These are phyloP conservation scores for Onygenales sp. DNA, from an alignment of 2,329 filamentous ascomycete species.

Conservation along the genomic window DNA sequence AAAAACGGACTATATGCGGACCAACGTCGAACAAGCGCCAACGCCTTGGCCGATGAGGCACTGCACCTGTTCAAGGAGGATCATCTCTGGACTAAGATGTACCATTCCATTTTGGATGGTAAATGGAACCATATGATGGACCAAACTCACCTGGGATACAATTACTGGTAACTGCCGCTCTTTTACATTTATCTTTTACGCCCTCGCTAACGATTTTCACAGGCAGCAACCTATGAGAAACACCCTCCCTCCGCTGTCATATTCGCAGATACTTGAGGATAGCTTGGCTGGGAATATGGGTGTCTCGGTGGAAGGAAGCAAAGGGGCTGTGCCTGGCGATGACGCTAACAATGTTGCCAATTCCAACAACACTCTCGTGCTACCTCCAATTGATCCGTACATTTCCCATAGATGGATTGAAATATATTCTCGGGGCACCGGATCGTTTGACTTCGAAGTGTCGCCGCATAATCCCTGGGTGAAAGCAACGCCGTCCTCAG, in stretches of 20 bases:
- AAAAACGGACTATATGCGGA: conserved; percentile 47
- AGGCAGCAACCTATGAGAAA: conserved; percentile 69
- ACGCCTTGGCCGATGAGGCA: conserved; percentile 44
- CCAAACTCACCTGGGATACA: conserved; percentile 43
- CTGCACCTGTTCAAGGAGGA: conserved; percentile 49
- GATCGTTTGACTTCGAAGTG: conserved; percentile 45
- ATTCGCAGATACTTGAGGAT: conserved; percentile 48
- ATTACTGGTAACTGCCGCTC: conserved; percentile 30
- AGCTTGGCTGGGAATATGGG: conserved; percentile 55
- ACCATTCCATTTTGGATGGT: conserved; percentile 49
- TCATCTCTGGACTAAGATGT: conserved; percentile 45
- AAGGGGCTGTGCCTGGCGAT: conserved; percentile 59
- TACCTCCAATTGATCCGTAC: conserved; percentile 51
- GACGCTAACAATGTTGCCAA: conserved; percentile 47
- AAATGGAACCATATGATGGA: conserved; percentile 57
- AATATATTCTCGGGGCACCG: conserved; percentile 50
- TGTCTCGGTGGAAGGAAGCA: conserved; percentile 54
- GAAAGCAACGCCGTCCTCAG: conserved; percentile 40
- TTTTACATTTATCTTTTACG: conserved; percentile 20
- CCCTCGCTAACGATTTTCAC: conserved; percentile 29
- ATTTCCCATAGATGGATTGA: conserved; percentile 54
- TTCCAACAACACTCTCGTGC: conserved; percentile 44
- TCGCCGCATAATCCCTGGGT: conserved; percentile 42
- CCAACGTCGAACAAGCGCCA: conserved; percentile 50
- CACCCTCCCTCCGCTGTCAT: conserved; percentile 51